Conservation (phyloP, 139 green algal genomes). For the Tetradesmus obliquus region DNA sequence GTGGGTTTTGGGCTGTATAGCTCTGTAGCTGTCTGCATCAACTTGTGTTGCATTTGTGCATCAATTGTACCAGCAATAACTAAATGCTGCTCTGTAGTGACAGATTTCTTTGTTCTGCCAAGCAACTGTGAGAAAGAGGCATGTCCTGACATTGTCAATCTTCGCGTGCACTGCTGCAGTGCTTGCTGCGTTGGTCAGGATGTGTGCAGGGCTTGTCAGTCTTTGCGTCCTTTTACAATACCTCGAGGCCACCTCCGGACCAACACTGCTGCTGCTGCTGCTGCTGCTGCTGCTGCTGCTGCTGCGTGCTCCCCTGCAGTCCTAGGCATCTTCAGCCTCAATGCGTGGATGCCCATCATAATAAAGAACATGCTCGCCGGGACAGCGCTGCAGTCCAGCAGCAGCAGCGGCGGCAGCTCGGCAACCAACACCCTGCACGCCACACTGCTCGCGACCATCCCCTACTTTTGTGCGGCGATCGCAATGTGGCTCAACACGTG, state of each 20-base stretch:
- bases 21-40: no score
- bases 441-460: slow-evolving; percentile 4
- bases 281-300: not conserved
- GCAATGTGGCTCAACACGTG: not conserved
- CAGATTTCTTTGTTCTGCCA: no score
- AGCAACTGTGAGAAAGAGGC: no score
- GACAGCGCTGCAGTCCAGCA: not conserved
- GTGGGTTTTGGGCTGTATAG: not conserved
- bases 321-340: not conserved
- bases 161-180: no score
- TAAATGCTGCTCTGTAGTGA: no score
- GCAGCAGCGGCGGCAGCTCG: not conserved
- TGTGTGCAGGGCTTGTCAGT: no score
- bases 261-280: not conserved
- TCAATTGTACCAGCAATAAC: no score
- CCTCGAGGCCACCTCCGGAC: no score
- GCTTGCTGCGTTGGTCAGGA: no score
- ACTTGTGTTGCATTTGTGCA: no score
- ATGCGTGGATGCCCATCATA: slow-evolving; percentile 5
- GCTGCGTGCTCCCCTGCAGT: not conserved
- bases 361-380: slow-evolving; percentile 22
- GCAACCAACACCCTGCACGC: not conserved
- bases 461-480: not conserved
- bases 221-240: no score
- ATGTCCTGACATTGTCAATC: no score